Conservation (phyloP, 371 early-diverging fungal species). For the Apophysomyces trapeziformis region DNA sequence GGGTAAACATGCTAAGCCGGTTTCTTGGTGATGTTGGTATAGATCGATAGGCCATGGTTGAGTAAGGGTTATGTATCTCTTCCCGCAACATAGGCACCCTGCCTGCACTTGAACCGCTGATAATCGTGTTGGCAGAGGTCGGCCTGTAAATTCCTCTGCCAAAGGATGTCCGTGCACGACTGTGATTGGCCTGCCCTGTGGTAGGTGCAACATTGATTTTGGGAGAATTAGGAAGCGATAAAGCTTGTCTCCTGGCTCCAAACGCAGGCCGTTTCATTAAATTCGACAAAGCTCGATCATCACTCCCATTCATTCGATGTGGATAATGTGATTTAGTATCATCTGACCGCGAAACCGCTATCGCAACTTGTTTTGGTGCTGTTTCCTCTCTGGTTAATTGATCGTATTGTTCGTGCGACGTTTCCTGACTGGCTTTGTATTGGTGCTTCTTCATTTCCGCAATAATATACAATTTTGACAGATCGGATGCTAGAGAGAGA, state of each 20-base stretch:
- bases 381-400: background rate
- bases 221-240: constrained; percentile 12
- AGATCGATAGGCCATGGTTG: constrained; percentile 10
- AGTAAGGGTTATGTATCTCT: constrained; percentile 11
- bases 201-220: constrained; percentile 31
- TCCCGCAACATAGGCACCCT: background rate
- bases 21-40: constrained; percentile 10
- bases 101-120: background rate
- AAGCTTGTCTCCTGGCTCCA: background rate
- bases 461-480: constrained; percentile 27
- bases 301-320: background rate
- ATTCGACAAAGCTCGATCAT: background rate
- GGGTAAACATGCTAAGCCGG: constrained; percentile 17
- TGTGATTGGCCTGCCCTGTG: constrained; percentile 13
- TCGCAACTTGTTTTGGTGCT: background rate
- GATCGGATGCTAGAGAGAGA: constrained; percentile 15
- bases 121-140: constrained; percentile 3
- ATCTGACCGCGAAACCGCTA: background rate
- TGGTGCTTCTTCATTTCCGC: constrained; percentile 30
- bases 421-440: constrained; percentile 11
- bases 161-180: constrained; percentile 2
- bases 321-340: background rate
- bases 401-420: background rate
- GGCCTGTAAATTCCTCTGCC: constrained; percentile 6
- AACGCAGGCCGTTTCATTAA: background rate